Base-by-base conservation (phyloP, 2,329 filamentous ascomycete species). In the Hypomyces rosellus region DNA sequence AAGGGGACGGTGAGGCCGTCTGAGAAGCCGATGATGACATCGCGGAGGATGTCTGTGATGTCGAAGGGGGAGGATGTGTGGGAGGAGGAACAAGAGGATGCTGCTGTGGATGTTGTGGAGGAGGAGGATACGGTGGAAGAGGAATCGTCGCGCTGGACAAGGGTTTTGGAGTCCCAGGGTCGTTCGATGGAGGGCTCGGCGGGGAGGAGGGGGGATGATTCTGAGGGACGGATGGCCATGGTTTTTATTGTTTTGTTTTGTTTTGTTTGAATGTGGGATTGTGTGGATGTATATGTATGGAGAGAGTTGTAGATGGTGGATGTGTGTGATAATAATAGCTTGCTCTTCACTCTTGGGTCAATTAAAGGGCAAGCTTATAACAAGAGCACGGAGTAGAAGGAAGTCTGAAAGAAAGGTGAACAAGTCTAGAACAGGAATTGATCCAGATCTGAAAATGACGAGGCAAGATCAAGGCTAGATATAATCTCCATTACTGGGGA, bases 1-100 rank as follows among this genome's bases (percentile, higher is more conserved):
- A 91, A 91, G 0, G 87, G 87, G 0, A 91, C 87, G 0, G 87
- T 91, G 58, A 91, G 75, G 14, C 87, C 87, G 61, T 91, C 87
- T 1, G 86, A 84, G 58, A 90, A 82, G 48, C 87, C 87, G 57
- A 91, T 84, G 53, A 87, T 89, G 55, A 83, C 75, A 65, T 88
- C 83, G 42, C 78, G 75, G 14, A 84, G 67, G 47, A 81, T 61
- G 50, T 72, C 69, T 53, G 66, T 66, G 57, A 74, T 64, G 59
- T 69, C 66, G 46, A 64, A 57, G 52, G 59, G 11, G 52, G 47
- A 46, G 50, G 49, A 48, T 16, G 39, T 37, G 12, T 54, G 48
- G 4, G 51, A 62, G 20, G 62, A 61, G 18, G 47, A 44, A 6
- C 53, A 53, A 15, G 50, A 61, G 13, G 61, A 61, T 16, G 46